Conservation (phyloP, 768 basidiomycete species). For the Hortiboletus flavorubellus region DNA sequence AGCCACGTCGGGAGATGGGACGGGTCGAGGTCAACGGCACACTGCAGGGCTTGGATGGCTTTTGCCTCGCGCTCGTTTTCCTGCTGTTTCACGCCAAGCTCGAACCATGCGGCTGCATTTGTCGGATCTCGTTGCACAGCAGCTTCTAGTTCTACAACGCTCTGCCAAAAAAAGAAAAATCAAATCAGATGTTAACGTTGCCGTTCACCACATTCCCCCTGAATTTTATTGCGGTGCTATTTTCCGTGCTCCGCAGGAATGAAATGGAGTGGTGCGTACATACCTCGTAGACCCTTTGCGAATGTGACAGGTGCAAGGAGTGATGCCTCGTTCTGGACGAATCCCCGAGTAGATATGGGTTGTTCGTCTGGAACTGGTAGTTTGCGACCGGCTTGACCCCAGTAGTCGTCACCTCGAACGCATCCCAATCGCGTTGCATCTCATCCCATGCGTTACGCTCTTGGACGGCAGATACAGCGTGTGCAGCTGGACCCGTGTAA, state of each 20-base stretch:
- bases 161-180: constrained; percentile 44
- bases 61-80: constrained; percentile 94
- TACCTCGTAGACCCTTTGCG: constrained; percentile 39
- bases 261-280: constrained; percentile 17
- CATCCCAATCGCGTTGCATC: constrained; percentile 78
- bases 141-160: constrained; percentile 86
- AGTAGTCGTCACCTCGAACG: constrained; percentile 67
- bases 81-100: constrained; percentile 94
- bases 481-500: constrained; percentile 22
- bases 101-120: constrained; percentile 79
- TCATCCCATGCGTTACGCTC: constrained; percentile 50
- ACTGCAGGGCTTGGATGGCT: constrained; percentile 80
- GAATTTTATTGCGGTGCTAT: neutral
- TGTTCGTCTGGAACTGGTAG: constrained; percentile 75
- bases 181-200: constrained; percentile 12
- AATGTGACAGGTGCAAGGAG: constrained; percentile 30
- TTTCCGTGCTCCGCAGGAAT: constrained; percentile 13
- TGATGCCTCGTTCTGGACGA: constrained; percentile 50
- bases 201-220: neutral
- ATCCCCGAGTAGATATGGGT: constrained; percentile 72
- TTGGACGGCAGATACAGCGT: constrained; percentile 18
- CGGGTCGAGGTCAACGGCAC: constrained; percentile 79
- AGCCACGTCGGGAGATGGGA: constrained; percentile 79
- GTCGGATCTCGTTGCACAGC: constrained; percentile 73
- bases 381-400: constrained; percentile 54